Conservation (phyloP, 805 yeast genomes). For the Yamadazyma kitorensis region DNA sequence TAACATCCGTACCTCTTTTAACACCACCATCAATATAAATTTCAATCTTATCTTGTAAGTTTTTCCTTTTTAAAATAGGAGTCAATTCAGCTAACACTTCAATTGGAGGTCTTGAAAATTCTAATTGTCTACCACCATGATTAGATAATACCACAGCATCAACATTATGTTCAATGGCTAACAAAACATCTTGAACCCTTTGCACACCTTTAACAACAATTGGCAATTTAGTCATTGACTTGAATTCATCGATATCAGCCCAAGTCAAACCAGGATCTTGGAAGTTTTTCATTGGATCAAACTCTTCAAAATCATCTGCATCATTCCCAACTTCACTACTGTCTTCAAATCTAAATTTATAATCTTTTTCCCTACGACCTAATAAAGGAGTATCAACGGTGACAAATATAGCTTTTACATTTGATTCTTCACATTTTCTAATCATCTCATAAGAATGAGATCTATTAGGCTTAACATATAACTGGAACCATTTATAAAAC, state of each 20-base stretch:
- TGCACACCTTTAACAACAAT: conserved; percentile 75
- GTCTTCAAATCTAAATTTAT: conserved; percentile 26
- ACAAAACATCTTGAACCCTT: conserved; percentile 71
- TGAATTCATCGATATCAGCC: conserved; percentile 50
- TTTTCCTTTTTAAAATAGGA: conserved; percentile 46
- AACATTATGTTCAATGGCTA: conserved; percentile 68
- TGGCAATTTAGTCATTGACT: conserved; percentile 57
- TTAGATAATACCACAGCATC: conserved; percentile 82
- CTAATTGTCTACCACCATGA: conserved; percentile 90
- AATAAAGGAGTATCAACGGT: conserved; percentile 56
- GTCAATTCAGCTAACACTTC: conserved; percentile 71
- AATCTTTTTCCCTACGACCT: conserved; percentile 53
- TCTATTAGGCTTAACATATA: conserved; percentile 44
- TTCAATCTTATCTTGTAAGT: conserved; percentile 47
- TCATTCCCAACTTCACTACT: conserved; percentile 27
- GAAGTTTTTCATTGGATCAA: conserved; percentile 10
- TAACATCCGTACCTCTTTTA: conserved; percentile 63
- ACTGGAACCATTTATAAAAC: conserved; percentile 40
- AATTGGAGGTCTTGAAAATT: conserved; percentile 75
- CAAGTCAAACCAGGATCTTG: conserved; percentile 15
- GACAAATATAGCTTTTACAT: conserved; percentile 47
- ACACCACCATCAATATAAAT: conserved; percentile 69
- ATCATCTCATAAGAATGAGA: conserved; percentile 27
- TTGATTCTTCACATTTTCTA: conserved; percentile 35
- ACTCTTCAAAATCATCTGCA: conserved; percentile 20